Base-by-base conservation (phyloP, 2,329 filamentous ascomycete genomes). In the Aspergillus felis region DNA sequence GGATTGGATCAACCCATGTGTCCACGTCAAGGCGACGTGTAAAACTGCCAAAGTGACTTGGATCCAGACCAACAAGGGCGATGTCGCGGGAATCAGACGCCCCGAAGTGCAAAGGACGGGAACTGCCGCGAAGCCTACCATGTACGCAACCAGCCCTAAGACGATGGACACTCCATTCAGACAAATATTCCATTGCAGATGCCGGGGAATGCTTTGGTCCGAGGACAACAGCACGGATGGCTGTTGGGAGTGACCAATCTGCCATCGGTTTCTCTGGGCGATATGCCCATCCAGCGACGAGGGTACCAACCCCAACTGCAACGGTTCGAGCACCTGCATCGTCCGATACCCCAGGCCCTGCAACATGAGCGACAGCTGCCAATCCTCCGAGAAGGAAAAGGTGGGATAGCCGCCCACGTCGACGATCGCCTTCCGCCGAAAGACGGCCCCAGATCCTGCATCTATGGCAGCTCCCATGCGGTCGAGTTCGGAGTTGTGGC, bases 251-350 rank as follows among this genome's bases (percentile, higher is more conserved):
- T 68, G 66, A 2, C 72, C 72, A 27, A 74, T 74, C 41, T 71
- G 67, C 74, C 74, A 77, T 58, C 75, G 63, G 38, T 69, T 72
- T 9, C 63, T 66, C 65, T 71, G 75, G 32, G 67, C 68, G 32
- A 68, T 68, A 58, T 74, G 72, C 24, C 72, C 71, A 22, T 67
- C 66, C 29, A 72, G 66, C 7, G 74, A 71, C 3, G 70, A 67
- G 32, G 66, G 74, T 12, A 75, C 71, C 1, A 68, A 62, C 0
- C 72, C 72, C 10, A 64, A 68, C 47, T 74, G 72, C n/a, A 74
- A 50, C 22, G 62, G 59, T 32, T 74, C 72, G 12, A 69, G 62
- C 0, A 74, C 61, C 22, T 69, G 68, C 17, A 71, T 60, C 3
- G 64, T 71, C 17, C 61, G 61, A 49, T 71, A 64, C 2, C 67